Base-by-base conservation (phyloP, 78 protist genomes). In the Planoprotostelium fungivorum region DNA sequence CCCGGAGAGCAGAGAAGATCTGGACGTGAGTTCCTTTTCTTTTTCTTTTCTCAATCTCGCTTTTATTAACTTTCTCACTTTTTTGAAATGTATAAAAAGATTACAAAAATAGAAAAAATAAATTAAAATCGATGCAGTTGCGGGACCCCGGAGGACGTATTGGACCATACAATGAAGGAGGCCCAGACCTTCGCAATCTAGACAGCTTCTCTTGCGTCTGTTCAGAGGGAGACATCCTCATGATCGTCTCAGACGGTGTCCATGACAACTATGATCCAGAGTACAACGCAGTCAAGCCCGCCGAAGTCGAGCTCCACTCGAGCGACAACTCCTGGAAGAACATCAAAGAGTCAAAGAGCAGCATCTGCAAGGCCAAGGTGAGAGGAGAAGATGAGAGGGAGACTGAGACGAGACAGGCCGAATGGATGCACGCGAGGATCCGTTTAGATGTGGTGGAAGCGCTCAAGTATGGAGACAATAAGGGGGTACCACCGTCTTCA, bases 61-160 rank as follows among this genome's bases (percentile, higher is more conserved):
- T n/a, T n/a, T n/a, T n/a, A n/a, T n/a, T n/a, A n/a, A n/a, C n/a
- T n/a, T n/a, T n/a, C n/a, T n/a, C n/a, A n/a, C n/a, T n/a, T n/a
- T 25, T 85, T 25, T 16, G 63, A 85, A 85, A 5, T 37, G 5
- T 25, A 23, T 35, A 16, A 85, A 36, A 23, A 16, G 87, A 85
- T 16, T 5, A 51, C 5, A 51, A 25, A 51, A 25, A 25, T 51
- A 51, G 73, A 25, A 51, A 16, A 51, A 51, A 85, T 85, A 23
- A 85, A 5, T 25, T 16, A 25, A 16, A 37, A 5, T 16, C 5
- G 34, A 23, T 5, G 5, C 73, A 51, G 73, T 5, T 51, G 0
- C 89, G 85, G 34, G 96, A 94, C 85, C 90, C 93, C 90, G 96
- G 96, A 36, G 96, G 96, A 29, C 89, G 96, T 83, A 39, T 94